Conservation (phyloP, 192 early-diverging fungal genomes). For the Mortierella alpina region DNA sequence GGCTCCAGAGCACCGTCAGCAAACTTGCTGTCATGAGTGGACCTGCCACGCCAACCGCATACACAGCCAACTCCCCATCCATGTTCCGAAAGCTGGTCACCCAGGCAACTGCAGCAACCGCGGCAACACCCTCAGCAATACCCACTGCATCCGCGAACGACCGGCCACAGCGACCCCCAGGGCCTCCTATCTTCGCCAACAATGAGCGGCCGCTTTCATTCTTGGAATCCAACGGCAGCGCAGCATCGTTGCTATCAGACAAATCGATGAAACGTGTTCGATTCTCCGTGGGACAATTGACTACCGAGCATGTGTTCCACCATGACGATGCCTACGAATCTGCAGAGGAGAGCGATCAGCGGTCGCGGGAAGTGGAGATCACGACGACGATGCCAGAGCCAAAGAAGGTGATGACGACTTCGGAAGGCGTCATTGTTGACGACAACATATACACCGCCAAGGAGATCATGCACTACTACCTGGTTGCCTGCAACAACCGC, state of each 20-base stretch:
- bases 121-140: constrained; percentile 5
- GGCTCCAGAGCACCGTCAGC: constrained; percentile 52
- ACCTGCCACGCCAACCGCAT: constrained; percentile 37
- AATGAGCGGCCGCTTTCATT: constrained; percentile 20
- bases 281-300: constrained; percentile 64
- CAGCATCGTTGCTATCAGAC: constrained; percentile 28
- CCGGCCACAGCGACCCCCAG: neutral
- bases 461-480: constrained; percentile 57
- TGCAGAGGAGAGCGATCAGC: constrained; percentile 39
- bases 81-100: constrained; percentile 47
- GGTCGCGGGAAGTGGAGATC: constrained; percentile 2
- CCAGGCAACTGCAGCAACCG: constrained; percentile 41
- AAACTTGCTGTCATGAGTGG: constrained; percentile 50
- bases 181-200: constrained; percentile 40
- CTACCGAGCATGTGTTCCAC: constrained; percentile 60
- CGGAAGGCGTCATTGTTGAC: constrained; percentile 36
- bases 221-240: constrained; percentile 16
- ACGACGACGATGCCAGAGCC: constrained; percentile 9
- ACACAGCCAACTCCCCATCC: constrained; percentile 37
- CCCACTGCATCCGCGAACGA: neutral
- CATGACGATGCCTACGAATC: constrained; percentile 55
- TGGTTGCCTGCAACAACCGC: constrained; percentile 53
- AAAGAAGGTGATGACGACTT: constrained; percentile 24
- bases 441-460: constrained; percentile 54
- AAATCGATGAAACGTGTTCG: constrained; percentile 63